Conservation (phyloP, 345 rosid genomes). For the Mercurialis annua region DNA sequence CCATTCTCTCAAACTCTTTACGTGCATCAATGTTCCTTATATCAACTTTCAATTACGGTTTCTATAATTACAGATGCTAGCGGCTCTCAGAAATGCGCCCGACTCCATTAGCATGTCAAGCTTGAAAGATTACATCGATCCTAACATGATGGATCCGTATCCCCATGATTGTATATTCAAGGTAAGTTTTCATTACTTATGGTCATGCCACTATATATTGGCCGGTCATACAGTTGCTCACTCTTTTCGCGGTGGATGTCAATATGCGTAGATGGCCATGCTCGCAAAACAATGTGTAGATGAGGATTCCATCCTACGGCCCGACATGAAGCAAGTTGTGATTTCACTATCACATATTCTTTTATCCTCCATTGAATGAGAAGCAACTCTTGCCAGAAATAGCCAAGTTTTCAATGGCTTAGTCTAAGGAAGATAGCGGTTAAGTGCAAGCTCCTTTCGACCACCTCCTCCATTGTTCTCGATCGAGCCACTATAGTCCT, state of each 20-base stretch:
- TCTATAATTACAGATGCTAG: constrained; percentile 60
- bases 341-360: constrained; percentile 85
- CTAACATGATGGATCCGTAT: constrained; percentile 76
- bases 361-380: constrained; percentile 93
- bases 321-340: constrained; percentile 95
- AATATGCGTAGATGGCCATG: constrained; percentile 65
- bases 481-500: neutral
- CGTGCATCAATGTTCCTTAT: too few relatives aligned
- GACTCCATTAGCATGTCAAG: constrained; percentile 69
- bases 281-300: constrained; percentile 92
- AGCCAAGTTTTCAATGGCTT: constrained; percentile 97
- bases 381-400: constrained; percentile 95
- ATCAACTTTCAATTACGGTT: neutral
- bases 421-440: constrained; percentile 86
- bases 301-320: constrained; percentile 83
- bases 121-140: constrained; percentile 69
- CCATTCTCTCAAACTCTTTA: neutral
- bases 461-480: neutral
- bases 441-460: neutral
- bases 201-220: neutral
- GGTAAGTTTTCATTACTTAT: constrained; percentile 39
- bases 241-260: neutral
- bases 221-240: constrained; percentile 9
- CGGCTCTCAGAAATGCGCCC: constrained; percentile 62
- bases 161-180: constrained; percentile 94